Evolutionary conservation across 2,329 filamentous ascomycete genomes (phyloP).

Genomic region (Trichoderma semiorbis): DNA sequence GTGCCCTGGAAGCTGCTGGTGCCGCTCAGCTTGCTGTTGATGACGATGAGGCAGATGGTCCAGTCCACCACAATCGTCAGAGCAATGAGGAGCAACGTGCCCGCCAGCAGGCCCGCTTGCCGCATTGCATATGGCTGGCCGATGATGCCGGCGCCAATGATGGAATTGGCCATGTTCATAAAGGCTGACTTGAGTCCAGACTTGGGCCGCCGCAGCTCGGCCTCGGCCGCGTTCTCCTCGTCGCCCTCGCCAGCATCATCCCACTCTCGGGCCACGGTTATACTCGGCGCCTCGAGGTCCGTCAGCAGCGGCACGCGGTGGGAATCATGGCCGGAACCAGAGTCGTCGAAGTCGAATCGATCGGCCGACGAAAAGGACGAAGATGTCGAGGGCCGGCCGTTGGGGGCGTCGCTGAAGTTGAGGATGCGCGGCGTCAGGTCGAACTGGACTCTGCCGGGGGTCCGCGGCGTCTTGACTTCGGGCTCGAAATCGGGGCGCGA

Average conservation of each 20-base stretch:
- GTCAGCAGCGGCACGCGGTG: constrained; percentile 72
- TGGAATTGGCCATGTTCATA: constrained; percentile 99
- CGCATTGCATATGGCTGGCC: constrained; percentile 94
- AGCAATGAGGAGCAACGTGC: constrained; percentile 70
- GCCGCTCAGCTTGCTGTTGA: constrained; percentile 95
- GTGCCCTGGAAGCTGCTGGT: constrained; percentile 93
- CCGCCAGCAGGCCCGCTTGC: constrained; percentile 82
- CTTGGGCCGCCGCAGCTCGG: constrained; percentile 66
- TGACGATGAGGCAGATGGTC: constrained; percentile 95
- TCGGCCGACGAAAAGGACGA: constrained; percentile 20
- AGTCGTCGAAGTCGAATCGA: constrained; percentile 49
- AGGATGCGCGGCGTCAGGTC: constrained; percentile 52
- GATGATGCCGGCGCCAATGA: constrained; percentile 76
- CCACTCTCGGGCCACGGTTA: constrained; percentile 59
- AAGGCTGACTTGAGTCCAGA: constrained; percentile 85
- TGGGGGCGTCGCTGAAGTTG: constrained; percentile 26
- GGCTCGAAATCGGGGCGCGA: constrained; percentile 21
- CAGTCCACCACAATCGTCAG: constrained; percentile 89
- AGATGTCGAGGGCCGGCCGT: constrained; percentile 10
- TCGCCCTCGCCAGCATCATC: constrained; percentile 39
- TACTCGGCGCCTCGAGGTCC: constrained; percentile 77
- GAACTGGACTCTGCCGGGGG: constrained; percentile 72
- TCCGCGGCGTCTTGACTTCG: constrained; percentile 32
- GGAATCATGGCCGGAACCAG: constrained; percentile 48
- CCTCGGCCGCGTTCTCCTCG: constrained; percentile 44